These are phyloP conservation scores for Tieghemiomyces parasiticus DNA, from an alignment of 192 early-diverging fungal genomes.

Conservation along the genomic window DNA sequence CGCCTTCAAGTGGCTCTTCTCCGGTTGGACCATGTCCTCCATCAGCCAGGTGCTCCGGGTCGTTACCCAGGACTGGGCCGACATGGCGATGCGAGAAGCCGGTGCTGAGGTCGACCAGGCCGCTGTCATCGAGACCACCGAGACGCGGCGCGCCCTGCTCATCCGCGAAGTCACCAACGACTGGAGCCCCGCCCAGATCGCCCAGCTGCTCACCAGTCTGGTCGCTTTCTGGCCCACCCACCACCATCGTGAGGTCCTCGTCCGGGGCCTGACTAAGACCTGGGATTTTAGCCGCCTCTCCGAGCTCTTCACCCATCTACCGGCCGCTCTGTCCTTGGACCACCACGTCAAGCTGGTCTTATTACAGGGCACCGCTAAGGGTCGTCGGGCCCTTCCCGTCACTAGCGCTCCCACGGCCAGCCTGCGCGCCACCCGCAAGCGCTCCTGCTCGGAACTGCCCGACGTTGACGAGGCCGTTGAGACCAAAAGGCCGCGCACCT, in stretches of 20 bases:
- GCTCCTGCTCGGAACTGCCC: neutral
- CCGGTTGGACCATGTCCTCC: slow-evolving; percentile 54
- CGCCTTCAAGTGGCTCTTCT: slow-evolving; percentile 58
- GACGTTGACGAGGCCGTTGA: neutral
- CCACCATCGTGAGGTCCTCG: slow-evolving; percentile 24
- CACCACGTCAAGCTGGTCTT: slow-evolving; percentile 28
- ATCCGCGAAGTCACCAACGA: slow-evolving; percentile 33
- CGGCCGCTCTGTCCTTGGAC: slow-evolving; percentile 27
- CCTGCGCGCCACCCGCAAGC: neutral
- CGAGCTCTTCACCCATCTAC: slow-evolving; percentile 45
- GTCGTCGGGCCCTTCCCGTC: neutral
- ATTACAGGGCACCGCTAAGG: slow-evolving; percentile 27
- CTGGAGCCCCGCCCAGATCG: slow-evolving; percentile 33
- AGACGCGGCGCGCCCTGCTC: slow-evolving; percentile 27
- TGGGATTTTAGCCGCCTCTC: slow-evolving; percentile 49
- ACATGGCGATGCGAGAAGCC: slow-evolving; percentile 1
- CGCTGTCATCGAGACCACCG: slow-evolving; percentile 25
- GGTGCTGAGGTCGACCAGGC: neutral
- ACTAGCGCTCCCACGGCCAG: neutral
- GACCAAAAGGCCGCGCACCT: neutral
- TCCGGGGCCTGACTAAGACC: slow-evolving; percentile 36
- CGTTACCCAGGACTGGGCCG: slow-evolving; percentile 51
- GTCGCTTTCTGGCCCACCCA: slow-evolving; percentile 21
- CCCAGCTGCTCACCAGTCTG: slow-evolving; percentile 28
- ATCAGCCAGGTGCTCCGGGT: slow-evolving; percentile 51